Evolutionary conservation across 345 rosid genomes (phyloP), one percentile per base, ranked within the genome.

Genomic region (Eucalyptus polybractea): DNA sequence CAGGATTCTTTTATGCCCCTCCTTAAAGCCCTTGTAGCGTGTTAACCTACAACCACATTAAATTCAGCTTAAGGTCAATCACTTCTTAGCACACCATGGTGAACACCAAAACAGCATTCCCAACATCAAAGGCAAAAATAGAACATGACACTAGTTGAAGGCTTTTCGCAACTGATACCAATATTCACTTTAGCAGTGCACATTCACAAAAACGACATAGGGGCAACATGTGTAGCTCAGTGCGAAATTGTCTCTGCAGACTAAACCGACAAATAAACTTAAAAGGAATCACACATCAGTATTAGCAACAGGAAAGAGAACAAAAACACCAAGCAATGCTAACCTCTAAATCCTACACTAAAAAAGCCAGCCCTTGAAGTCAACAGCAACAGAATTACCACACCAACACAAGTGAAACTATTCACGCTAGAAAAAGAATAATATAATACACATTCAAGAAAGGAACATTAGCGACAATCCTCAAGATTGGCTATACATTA

Each of bases 21-120:
- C 99, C 94, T 98, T 98, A 92, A 98, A 98, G 40, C 99, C 95
- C 89, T 98, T 98, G 96, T 98, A 98, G 33, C 99, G 99, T 7
- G 95, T 98, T 94, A 98, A 90, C 97, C 99, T 98, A 88, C 76
- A 44, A 76, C 27, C 45, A 76, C 42, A 10, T 69, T 69, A 33
- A 33, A 69, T 76, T 40, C 83, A 76, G 47, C 83, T 76, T 76
- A 76, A 76, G 83, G 13, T 21, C 83, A 11, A 76, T 76, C 15
- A 21, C 27, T 76, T 21, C 27, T 21, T 21, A 7, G 81, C 27
- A 40, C 83, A 40, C 83, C 83, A 76, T 40, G 29, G 83, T 76
- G 24, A 76, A 40, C 83, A 76, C 83, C 83, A 76, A 76, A 76
- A 76, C 83, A 76, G 15, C 47, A 76, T 76, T 76, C 47, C 13